A percentile compares a stretch with the other conserved stretches of the same genome.
phyloP scores from a whole-genome alignment of 345 rosid genomes.

The Cardamine chenopodiifolia region DNA sequence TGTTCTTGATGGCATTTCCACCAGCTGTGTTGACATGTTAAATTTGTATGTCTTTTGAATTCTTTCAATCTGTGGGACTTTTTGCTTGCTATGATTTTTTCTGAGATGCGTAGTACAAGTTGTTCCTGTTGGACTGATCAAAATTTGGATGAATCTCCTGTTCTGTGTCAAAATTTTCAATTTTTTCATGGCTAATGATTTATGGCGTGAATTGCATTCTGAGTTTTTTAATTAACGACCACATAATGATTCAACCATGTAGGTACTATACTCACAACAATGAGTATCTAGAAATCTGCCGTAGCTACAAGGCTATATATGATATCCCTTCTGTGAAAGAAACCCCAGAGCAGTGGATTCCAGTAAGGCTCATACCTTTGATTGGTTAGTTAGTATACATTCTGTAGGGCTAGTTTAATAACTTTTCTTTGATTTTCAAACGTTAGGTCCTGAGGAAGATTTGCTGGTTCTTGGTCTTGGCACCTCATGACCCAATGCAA shows the following conservation, averaged over 20 bases:
- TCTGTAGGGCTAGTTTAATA: background rate
- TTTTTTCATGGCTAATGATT: background rate
- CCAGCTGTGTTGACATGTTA: background rate
- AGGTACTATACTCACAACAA: constrained; percentile 88
- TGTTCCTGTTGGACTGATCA: background rate
- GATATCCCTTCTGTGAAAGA: constrained; percentile 88
- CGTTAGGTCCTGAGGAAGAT: constrained; percentile 77
- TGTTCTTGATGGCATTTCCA: background rate
- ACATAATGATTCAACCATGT: constrained; percentile 24
- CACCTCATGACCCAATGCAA: constrained; percentile 94
- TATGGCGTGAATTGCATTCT: background rate
- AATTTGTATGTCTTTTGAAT: background rate
- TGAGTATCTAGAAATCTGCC: constrained; percentile 92
- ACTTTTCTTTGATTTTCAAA: constrained; percentile 17
- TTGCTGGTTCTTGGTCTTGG: constrained; percentile 80
- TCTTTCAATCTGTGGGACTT: background rate
- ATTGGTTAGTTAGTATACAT: background rate
- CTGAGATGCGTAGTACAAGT: background rate
- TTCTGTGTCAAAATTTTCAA: background rate
- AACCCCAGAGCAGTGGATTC: constrained; percentile 73
- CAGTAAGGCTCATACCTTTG: constrained; percentile 51
- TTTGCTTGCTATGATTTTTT: background rate
- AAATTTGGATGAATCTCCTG: background rate
- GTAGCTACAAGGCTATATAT: constrained; percentile 94
- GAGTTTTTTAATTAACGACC: background rate